These are phyloP conservation scores for Amphibolis antarctica DNA, from an alignment of 106 monocot species.

Conservation along the genomic window DNA sequence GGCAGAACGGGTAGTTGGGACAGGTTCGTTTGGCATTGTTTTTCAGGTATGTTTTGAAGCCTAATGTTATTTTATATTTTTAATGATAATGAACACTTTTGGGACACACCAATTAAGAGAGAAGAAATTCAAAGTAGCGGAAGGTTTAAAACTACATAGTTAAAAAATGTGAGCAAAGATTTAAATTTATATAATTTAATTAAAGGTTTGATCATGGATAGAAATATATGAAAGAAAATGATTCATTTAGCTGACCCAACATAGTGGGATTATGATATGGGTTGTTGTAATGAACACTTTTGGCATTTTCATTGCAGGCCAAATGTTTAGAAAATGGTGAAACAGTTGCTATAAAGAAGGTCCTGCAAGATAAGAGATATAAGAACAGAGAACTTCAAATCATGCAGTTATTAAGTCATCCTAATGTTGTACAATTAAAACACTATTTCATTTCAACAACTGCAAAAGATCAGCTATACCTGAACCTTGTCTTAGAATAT, in stretches of 20 bases:
- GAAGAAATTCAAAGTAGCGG: no score
- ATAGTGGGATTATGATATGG: no score
- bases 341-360: conserved; percentile 82
- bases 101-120: no score
- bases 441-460: conserved; percentile 84
- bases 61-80: neutral
- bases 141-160: no score
- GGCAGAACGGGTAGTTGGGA: conserved; percentile 81
- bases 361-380: conserved; percentile 73
- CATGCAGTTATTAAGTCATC: conserved; percentile 72
- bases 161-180: no score
- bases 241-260: no score
- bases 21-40: conserved; percentile 88
- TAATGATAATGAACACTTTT: neutral
- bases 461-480: conserved; percentile 60
- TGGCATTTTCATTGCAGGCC: conserved; percentile 28
- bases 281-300: no score
- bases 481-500: conserved; percentile 83
- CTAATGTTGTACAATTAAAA: conserved; percentile 71
- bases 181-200: no score
- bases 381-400: conserved; percentile 81
- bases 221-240: no score
- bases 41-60: conserved; percentile 44
- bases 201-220: no score
- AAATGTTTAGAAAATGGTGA: conserved; percentile 77